Percentiles rank a stretch among this genome's conserved stretches.
Evolutionary conservation across 306 rosid genomes (phyloP).

Genomic region (Crotalaria pallida): DNA sequence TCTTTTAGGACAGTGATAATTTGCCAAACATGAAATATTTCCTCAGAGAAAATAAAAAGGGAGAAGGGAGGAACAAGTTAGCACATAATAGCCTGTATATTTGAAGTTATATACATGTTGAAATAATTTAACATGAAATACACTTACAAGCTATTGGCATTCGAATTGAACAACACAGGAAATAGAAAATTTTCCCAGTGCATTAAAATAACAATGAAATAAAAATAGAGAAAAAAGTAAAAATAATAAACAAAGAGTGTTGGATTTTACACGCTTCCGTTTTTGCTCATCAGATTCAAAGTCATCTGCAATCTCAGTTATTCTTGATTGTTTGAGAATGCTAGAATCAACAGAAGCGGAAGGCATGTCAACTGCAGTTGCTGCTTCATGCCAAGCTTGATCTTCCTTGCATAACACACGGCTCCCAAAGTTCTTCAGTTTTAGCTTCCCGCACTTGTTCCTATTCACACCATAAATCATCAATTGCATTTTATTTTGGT

Average conservation of each 20-base stretch:
- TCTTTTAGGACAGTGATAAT: constrained; percentile 16
- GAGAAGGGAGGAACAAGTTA: constrained; percentile 10
- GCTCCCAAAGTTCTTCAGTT: background rate
- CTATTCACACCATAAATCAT: background rate
- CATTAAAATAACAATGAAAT: too few species aligned
- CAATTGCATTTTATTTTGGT: background rate
- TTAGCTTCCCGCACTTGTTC: background rate
- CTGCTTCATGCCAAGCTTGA: background rate
- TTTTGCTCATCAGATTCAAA: too few species aligned
- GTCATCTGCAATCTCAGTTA: too few species aligned
- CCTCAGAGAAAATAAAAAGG: constrained; percentile 10
- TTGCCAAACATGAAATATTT: constrained; percentile 26
- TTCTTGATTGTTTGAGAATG: background rate
- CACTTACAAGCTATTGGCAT: too few species aligned
- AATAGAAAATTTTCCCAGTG: too few species aligned
- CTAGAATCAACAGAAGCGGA: background rate
- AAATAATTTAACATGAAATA: too few species aligned
- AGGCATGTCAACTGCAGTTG: background rate
- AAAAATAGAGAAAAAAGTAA: too few species aligned
- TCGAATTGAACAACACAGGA: too few species aligned
- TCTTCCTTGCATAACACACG: background rate
- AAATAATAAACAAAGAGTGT: too few species aligned
- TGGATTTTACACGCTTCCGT: too few species aligned
- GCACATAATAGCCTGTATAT: background rate
- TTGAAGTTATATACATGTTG: too few species aligned